Evolutionary conservation across 768 basidiomycete species (phyloP).

Genomic region (Piloderma croceum): DNA sequence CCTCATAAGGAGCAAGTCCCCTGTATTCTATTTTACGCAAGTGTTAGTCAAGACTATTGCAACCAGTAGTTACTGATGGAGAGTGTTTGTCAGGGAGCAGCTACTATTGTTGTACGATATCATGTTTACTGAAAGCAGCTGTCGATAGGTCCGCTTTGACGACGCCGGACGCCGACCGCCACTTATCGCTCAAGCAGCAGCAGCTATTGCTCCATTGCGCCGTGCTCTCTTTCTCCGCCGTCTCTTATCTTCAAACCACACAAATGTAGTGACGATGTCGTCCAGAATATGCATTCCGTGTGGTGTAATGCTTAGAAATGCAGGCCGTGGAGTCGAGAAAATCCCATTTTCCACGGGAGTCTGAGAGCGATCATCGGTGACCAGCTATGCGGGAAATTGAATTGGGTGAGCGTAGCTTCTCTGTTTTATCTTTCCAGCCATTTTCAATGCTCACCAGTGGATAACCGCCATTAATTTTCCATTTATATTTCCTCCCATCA

Average conservation of each 20-base stretch:
- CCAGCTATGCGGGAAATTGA: background rate
- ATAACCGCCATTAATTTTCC: constrained; percentile 4
- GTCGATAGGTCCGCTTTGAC: too few species aligned
- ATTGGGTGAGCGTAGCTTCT: background rate
- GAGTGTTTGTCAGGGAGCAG: too few species aligned
- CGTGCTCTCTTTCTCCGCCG: background rate
- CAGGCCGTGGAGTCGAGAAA: constrained; percentile 7
- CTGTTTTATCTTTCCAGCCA: background rate
- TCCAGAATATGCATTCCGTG: constrained; percentile 27
- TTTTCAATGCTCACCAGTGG: background rate
- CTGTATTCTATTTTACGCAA: too few species aligned
- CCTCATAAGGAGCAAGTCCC: too few species aligned
- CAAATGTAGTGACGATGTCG: constrained; percentile 31
- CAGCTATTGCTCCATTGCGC: too few species aligned
- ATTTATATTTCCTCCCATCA: constrained; percentile 9
- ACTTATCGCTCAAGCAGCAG: too few species aligned
- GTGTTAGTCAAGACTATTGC: too few species aligned
- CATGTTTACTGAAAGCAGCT: too few species aligned
- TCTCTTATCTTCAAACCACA: constrained; percentile 25
- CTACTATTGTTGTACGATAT: too few species aligned
- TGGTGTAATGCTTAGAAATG: constrained; percentile 23
- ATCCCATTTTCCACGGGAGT: constrained; percentile 5
- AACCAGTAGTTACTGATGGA: too few species aligned
- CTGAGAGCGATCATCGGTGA: background rate
- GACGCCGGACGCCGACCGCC: too few species aligned